These are phyloP conservation scores for Kodamaea sp. DNA, from an alignment of 1,139 yeast genomes.

Conservation along the genomic window DNA sequence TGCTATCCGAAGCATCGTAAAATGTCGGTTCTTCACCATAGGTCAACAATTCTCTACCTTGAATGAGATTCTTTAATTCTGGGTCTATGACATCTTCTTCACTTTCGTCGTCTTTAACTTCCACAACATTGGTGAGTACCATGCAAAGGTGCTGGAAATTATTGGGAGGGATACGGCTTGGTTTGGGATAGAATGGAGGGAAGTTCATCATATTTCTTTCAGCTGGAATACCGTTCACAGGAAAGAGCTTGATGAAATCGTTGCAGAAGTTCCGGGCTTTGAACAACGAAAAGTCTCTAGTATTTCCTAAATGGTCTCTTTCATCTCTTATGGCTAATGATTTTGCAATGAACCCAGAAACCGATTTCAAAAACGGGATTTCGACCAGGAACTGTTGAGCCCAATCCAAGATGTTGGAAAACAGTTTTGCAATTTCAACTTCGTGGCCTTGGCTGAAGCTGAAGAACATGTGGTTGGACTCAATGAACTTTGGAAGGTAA, in stretches of 20 bases:
- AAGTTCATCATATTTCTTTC: conserved; percentile 29
- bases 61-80: conserved; percentile 20
- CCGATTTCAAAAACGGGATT: conserved; percentile 18
- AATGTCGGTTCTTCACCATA: conserved; percentile 19
- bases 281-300: not conserved
- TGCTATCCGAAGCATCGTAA: conserved; percentile 1
- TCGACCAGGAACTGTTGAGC: conserved; percentile 11
- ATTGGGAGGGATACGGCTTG: conserved; percentile 19
- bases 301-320: not conserved
- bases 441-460: conserved; percentile 23
- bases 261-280: conserved; percentile 1
- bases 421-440: conserved; percentile 9
- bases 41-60: conserved; percentile 24
- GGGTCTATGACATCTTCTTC: conserved; percentile 14
- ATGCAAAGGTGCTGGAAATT: conserved; percentile 2
- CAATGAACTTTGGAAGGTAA: conserved; percentile 15
- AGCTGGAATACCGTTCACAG: conserved; percentile 23
- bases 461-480: conserved; percentile 17
- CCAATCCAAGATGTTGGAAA: conserved; percentile 13
- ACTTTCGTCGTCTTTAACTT: not conserved
- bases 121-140: not conserved
- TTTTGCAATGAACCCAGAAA: conserved; percentile 14
- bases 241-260: conserved; percentile 11
- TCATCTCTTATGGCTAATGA: conserved; percentile 15
- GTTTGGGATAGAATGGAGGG: conserved; percentile 27